Percentiles rank a stretch among this genome's conserved stretches.
Evolutionary conservation across 2,329 filamentous ascomycete species (phyloP).

Genomic region (Curvularia lunata): DNA sequence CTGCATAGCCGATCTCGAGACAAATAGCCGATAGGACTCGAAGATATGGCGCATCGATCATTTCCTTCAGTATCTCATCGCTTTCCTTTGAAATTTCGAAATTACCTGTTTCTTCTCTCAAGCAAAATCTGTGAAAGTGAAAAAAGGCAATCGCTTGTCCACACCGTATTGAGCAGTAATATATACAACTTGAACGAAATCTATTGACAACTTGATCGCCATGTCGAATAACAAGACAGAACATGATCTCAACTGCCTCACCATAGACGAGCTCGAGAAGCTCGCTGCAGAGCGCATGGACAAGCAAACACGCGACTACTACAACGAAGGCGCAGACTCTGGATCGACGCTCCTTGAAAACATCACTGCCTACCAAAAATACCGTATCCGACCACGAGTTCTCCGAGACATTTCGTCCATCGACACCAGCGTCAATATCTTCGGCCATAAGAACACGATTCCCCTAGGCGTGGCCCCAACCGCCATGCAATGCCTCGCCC

Average conservation of each 20-base stretch:
- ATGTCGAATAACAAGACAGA: conserved; percentile 25
- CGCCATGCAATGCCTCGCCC: conserved; percentile 53
- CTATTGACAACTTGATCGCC: neutral
- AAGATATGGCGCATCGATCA: neutral
- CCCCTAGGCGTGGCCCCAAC: conserved; percentile 53
- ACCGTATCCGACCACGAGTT: conserved; percentile 44
- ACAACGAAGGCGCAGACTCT: conserved; percentile 36
- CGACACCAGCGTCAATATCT: conserved; percentile 42
- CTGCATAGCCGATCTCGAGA: conserved; percentile 16
- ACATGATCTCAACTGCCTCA: conserved; percentile 37
- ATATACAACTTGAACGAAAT: no score
- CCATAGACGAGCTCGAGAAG: conserved; percentile 34
- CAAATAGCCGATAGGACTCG: neutral
- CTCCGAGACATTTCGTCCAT: conserved; percentile 50
- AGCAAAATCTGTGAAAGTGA: no score
- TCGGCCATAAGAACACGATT: conserved; percentile 34
- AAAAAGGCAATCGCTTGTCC: no score
- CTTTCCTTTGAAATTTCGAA: neutral
- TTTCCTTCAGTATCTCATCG: conserved; percentile 5
- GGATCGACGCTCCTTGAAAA: conserved; percentile 36
- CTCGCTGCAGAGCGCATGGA: conserved; percentile 39
- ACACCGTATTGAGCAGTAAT: no score
- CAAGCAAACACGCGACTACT: conserved; percentile 41
- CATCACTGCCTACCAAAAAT: conserved; percentile 38
- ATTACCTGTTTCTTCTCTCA: neutral